These are phyloP conservation scores for Epithele typhae DNA, from an alignment of 768 basidiomycete genomes.

Conservation along the genomic window DNA sequence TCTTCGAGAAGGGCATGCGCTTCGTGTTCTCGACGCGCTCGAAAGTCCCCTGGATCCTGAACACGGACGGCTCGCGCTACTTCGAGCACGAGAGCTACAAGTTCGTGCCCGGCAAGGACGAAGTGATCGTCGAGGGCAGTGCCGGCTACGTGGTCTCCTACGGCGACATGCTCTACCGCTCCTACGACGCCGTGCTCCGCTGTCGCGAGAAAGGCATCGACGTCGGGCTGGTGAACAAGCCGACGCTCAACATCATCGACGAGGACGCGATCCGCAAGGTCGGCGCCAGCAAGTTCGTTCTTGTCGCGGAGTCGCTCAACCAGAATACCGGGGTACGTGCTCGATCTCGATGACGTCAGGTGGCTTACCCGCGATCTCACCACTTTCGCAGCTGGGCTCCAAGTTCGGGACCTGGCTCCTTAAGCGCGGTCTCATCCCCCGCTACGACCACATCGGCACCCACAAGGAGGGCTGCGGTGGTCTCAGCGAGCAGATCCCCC, in stretches of 20 bases:
- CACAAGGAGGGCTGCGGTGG: conserved; percentile 75
- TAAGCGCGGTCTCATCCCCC: conserved; percentile 76
- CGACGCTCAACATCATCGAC: conserved; percentile 78
- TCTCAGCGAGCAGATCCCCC: conserved; percentile 79
- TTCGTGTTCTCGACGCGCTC: conserved; percentile 89
- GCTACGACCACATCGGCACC: conserved; percentile 77
- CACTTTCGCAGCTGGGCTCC: conserved; percentile 55
- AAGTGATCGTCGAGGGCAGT: conserved; percentile 70
- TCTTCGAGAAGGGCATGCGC: conserved; percentile 79
- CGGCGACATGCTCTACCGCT: conserved; percentile 84
- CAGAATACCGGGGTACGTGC: conserved; percentile 75
- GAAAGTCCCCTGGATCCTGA: conserved; percentile 84
- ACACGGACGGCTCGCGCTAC: conserved; percentile 65
- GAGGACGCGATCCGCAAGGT: conserved; percentile 75
- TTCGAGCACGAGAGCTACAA: conserved; percentile 69
- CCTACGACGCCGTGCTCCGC: conserved; percentile 77
- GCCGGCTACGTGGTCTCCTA: conserved; percentile 82
- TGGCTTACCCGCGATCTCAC: not conserved
- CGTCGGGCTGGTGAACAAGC: conserved; percentile 85
- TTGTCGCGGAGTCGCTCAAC: conserved; percentile 83
- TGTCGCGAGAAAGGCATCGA: conserved; percentile 69
- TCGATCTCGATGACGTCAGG: not conserved
- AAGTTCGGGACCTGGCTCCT: conserved; percentile 85
- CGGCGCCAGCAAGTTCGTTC: conserved; percentile 70
- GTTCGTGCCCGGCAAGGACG: conserved; percentile 84